Conservation (phyloP, 1,284 basidiomycete genomes). For the Schizopora paradoxa region DNA sequence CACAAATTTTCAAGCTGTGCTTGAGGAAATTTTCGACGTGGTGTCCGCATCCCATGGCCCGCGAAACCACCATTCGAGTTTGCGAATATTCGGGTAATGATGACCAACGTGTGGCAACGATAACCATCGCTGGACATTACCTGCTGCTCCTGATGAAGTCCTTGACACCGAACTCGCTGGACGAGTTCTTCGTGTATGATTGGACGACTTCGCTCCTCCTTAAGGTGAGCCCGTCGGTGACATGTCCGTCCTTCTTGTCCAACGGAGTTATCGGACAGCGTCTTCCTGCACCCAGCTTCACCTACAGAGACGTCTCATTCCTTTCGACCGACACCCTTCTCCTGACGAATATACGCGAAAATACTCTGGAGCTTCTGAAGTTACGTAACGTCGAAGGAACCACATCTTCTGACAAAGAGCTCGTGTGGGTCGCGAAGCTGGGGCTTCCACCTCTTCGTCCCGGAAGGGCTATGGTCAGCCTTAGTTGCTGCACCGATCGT, state of each 20-base stretch:
- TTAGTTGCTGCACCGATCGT: constrained; percentile 15
- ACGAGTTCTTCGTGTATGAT: constrained; percentile 17
- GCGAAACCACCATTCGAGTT: constrained; percentile 30
- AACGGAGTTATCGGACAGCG: not conserved
- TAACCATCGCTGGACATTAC: constrained; percentile 44
- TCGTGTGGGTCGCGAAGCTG: constrained; percentile 6
- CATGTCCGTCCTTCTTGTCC: not conserved
- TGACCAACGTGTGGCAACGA: constrained; percentile 24
- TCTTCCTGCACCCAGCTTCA: constrained; percentile 1
- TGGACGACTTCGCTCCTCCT: constrained; percentile 11
- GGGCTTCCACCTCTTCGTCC: constrained; percentile 8
- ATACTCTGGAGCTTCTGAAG: constrained; percentile 11
- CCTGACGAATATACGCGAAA: constrained; percentile 15
- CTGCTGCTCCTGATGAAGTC: constrained; percentile 38
- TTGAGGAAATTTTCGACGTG: constrained; percentile 33
- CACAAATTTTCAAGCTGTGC: constrained; percentile 5
- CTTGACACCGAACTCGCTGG: constrained; percentile 16
- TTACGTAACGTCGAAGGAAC: not conserved
- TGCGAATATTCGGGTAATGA: constrained; percentile 24
- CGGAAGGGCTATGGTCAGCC: constrained; percentile 13
- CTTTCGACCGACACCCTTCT: constrained; percentile 15
- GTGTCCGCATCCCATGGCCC: constrained; percentile 36
- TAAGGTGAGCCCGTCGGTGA: constrained; percentile 4
- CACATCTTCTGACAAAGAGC: not conserved
- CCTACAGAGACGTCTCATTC: constrained; percentile 14